Base-by-base conservation (phyloP, 495 filamentous ascomycete genomes). In the Evansstolkia leycettana region DNA sequence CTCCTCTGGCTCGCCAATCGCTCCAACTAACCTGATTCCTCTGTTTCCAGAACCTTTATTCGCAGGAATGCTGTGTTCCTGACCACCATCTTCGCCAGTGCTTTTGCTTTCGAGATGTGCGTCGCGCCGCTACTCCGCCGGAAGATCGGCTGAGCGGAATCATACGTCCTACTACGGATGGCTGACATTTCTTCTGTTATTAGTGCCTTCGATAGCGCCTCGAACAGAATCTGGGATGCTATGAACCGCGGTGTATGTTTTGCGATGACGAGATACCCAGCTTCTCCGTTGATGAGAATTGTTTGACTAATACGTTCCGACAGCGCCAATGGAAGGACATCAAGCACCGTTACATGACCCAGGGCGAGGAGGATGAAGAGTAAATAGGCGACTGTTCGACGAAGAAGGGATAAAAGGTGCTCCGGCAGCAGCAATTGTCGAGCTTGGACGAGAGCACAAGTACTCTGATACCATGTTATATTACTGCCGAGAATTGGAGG, bases 321-420 rank as follows among this genome's bases (percentile, higher is more conserved):
- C 52, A 96, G 84, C 85, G 90, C 46, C 92, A 96, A 89, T 99
- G 92, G 92, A 96, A 96, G 73, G 90, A 96, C 59, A 95, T 99
- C 67, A 86, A 90, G 57, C 61, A 75, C 54, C 78, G 73, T 53
- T 99, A 95, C 58, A 59, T 87, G 45, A 55, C 80, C 51, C 68
- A 72, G 47, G 50, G 49, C 7, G 67, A 67, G 40, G 79, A 75
- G 37, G 67, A 73, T 55, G 72, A 67, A 41, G 57, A 64, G 36
- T 60, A 67, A 54, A 54, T 26, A 26, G 7, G 7, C 7, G 7
- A 7, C 4, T 15, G 28, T n/a, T 4, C 28, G 10, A 15, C 28
- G 11, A 29, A 12, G 11, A 15, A 26, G 24, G n/a, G 7, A 26
- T 7, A n/a, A n/a, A n/a, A n/a, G n/a, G n/a, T n/a, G n/a, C n/a